phyloP scores from a whole-genome alignment of 2,329 filamentous ascomycete genomes.

The Colletotrichum zoysiae region DNA sequence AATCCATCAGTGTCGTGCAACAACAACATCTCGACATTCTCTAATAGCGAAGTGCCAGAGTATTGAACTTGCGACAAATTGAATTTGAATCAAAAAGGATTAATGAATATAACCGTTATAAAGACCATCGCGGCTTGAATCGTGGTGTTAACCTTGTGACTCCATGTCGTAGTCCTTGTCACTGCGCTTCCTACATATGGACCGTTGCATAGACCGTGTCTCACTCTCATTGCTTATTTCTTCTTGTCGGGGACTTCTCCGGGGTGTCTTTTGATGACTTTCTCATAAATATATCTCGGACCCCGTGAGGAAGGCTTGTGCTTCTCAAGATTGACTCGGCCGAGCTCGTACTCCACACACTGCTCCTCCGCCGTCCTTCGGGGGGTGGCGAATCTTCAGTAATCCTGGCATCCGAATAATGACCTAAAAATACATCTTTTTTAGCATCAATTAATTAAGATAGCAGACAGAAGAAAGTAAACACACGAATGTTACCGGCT shows the following conservation, averaged over 20 bases:
- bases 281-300: conserved; percentile 11
- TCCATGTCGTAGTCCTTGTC: neutral
- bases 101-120: neutral
- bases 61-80: no score
- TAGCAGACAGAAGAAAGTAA: neutral
- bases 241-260: neutral
- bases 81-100: neutral
- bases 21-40: neutral
- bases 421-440: conserved; percentile 1
- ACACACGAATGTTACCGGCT: conserved; percentile 33
- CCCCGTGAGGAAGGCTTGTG: conserved; percentile 2
- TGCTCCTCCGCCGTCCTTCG: conserved; percentile 10
- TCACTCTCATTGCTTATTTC: neutral
- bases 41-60: neutral
- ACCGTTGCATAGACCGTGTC: no score
- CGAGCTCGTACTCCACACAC: conserved; percentile 20
- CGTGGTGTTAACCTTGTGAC: neutral
- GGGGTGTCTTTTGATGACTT: neutral
- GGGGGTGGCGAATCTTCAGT: neutral
- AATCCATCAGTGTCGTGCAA: neutral
- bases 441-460: neutral
- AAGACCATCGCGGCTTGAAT: neutral
- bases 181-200: neutral
- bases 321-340: neutral
- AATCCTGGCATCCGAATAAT: conserved; percentile 18